Evolutionary conservation across 192 early-diverging fungal species (phyloP).

Genomic region (Backusella psychrophila): DNA sequence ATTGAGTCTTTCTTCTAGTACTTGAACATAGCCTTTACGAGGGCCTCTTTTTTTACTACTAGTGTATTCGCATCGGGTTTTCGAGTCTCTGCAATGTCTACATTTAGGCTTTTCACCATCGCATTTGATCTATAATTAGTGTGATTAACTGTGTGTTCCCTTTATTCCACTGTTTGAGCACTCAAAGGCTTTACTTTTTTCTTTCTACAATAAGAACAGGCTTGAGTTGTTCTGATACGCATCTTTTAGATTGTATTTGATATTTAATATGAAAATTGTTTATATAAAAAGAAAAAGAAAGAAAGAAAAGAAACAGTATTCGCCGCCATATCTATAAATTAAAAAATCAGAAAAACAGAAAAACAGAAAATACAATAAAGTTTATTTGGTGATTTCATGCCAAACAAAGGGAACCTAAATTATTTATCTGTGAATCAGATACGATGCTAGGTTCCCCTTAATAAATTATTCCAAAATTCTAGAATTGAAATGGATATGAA

Average conservation of each 20-base stretch:
- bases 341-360: too few species aligned
- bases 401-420: too few species aligned
- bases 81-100: constrained; percentile 9
- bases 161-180: neutral
- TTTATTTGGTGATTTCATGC: too few species aligned
- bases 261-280: neutral
- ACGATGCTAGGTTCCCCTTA: too few species aligned
- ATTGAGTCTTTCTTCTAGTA: constrained; percentile 24
- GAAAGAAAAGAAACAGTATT: neutral
- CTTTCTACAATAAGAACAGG: constrained; percentile 23
- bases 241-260: neutral
- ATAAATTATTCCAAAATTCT: too few species aligned
- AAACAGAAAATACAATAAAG: too few species aligned
- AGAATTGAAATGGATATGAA: too few species aligned
- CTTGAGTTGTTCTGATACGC: constrained; percentile 27
- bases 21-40: constrained; percentile 32
- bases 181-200: constrained; percentile 20
- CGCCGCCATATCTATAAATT: too few species aligned
- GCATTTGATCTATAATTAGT: constrained; percentile 19
- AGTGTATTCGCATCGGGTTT: constrained; percentile 11
- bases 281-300: neutral
- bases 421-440: too few species aligned
- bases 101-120: constrained; percentile 27
- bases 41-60: constrained; percentile 22
- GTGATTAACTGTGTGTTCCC: neutral